Percentiles rank a stretch among this genome's conserved stretches.
phyloP scores from a whole-genome alignment of 2,329 filamentous ascomycete genomes.

The Dactylellina parvicollis region DNA sequence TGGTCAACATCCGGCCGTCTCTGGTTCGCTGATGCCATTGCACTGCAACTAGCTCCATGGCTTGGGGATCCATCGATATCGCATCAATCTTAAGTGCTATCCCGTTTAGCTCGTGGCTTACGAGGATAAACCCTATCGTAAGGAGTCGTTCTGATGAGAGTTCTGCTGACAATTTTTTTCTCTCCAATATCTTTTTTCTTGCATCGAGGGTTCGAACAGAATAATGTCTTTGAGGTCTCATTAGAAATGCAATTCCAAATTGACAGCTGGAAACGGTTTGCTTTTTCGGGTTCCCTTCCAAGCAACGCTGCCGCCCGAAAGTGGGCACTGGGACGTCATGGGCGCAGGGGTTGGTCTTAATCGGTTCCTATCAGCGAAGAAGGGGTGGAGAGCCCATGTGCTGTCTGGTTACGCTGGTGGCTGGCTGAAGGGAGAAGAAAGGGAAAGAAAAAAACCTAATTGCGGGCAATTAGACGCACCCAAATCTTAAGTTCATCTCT shows the following conservation, averaged over 20 bases:
- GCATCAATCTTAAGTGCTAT: conserved; percentile 13
- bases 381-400: conserved; percentile 45
- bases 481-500: conserved; percentile 31
- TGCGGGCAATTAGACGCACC: conserved; percentile 50
- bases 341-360: conserved; percentile 37
- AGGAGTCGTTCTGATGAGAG: too few species aligned
- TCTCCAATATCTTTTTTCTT: not conserved
- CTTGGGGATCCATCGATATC: conserved; percentile 34
- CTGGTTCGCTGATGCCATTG: conserved; percentile 47
- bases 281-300: conserved; percentile 40
- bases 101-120: conserved; percentile 19
- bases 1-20: conserved; percentile 41
- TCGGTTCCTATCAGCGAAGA: conserved; percentile 39
- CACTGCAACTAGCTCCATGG: conserved; percentile 37
- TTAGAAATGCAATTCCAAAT: conserved; percentile 35
- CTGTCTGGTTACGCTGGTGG: conserved; percentile 54
- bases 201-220: conserved; percentile 1
- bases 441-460: conserved; percentile 46
- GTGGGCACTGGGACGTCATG: conserved; percentile 52
- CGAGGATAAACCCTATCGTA: conserved; percentile 14
- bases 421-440: conserved; percentile 33
- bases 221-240: not conserved
- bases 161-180: not conserved
- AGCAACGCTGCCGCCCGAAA: conserved; percentile 47
- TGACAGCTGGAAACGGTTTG: conserved; percentile 28